Conservation (phyloP, 2,329 filamentous ascomycete genomes). For the Escovopsis sp. region DNA sequence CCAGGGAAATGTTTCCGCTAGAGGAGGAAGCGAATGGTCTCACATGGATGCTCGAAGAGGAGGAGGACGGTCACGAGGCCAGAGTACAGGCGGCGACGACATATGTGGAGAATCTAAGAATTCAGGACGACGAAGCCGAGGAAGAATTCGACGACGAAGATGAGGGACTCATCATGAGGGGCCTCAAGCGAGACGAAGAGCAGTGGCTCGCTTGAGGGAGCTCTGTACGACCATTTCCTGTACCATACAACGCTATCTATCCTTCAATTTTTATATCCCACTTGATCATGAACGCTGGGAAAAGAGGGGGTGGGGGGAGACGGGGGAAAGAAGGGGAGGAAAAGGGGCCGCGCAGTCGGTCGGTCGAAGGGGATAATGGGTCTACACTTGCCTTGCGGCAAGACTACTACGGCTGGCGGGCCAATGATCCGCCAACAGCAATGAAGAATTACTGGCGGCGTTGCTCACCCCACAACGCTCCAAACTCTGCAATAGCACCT, state of each 20-base stretch:
- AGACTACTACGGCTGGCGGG: too few relatives aligned
- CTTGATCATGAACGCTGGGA: too few relatives aligned
- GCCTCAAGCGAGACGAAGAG: slow-evolving; percentile 41
- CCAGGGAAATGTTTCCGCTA: slow-evolving; percentile 80
- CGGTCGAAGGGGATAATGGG: too few relatives aligned
- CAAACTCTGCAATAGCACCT: too few relatives aligned
- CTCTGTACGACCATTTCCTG: slow-evolving; percentile 6
- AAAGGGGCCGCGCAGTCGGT: too few relatives aligned
- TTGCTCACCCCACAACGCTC: too few relatives aligned
- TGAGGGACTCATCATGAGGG: slow-evolving; percentile 43
- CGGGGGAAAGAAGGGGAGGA: slow-evolving; percentile 42
- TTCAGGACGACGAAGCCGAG: slow-evolving; percentile 27
- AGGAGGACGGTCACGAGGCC: slow-evolving; percentile 25
- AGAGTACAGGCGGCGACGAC: slow-evolving; percentile 19
- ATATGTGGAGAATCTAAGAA: slow-evolving; percentile 24
- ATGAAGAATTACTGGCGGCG: too few relatives aligned
- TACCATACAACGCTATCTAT: slow-evolving; percentile 28
- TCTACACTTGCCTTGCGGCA: too few relatives aligned
- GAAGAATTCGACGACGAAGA: slow-evolving; percentile 38
- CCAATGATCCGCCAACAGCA: too few relatives aligned
- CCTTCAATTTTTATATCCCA: too few relatives aligned
- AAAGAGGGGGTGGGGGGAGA: slow-evolving; percentile 44
- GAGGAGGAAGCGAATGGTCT: slow-evolving; percentile 90
- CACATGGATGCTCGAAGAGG: slow-evolving; percentile 69
- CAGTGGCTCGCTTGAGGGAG: slow-evolving; percentile 38